phyloP scores from a whole-genome alignment of 352 stramenopile species.

The Phytophthora aleatoria region DNA sequence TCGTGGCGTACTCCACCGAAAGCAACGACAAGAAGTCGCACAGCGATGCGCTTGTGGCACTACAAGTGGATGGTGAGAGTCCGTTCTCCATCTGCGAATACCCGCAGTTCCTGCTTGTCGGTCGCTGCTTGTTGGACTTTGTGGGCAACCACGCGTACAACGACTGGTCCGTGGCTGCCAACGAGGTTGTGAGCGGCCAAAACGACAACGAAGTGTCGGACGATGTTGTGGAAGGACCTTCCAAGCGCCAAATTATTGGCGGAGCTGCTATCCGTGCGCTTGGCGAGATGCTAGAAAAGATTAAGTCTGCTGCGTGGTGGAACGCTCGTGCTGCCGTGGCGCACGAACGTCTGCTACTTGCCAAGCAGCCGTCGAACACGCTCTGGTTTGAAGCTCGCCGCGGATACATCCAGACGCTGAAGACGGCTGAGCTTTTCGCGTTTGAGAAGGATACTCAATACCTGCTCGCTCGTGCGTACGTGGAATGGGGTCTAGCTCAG shows the following conservation, averaged over 20 bases:
- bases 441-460: constrained; percentile 53
- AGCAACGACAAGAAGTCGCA: constrained; percentile 51
- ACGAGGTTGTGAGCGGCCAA: constrained; percentile 36
- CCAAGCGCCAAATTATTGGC: constrained; percentile 34
- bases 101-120: constrained; percentile 68
- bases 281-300: constrained; percentile 34
- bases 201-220: constrained; percentile 53
- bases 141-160: constrained; percentile 58
- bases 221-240: constrained; percentile 35
- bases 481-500: constrained; percentile 94
- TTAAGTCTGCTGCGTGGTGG: constrained; percentile 72
- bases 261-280: constrained; percentile 31
- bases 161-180: constrained; percentile 68
- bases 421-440: constrained; percentile 41
- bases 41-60: constrained; percentile 57
- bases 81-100: constrained; percentile 84
- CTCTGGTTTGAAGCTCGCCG: constrained; percentile 78
- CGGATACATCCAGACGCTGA: constrained; percentile 58
- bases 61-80: constrained; percentile 82
- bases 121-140: constrained; percentile 69
- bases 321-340: constrained; percentile 73
- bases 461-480: constrained; percentile 69
- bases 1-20: constrained; percentile 40
- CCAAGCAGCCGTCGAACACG: constrained; percentile 70
- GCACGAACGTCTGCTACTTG: constrained; percentile 70